Evolutionary conservation across 2,329 filamentous ascomycete genomes (phyloP).

Genomic region (Aspergillus niger): DNA sequence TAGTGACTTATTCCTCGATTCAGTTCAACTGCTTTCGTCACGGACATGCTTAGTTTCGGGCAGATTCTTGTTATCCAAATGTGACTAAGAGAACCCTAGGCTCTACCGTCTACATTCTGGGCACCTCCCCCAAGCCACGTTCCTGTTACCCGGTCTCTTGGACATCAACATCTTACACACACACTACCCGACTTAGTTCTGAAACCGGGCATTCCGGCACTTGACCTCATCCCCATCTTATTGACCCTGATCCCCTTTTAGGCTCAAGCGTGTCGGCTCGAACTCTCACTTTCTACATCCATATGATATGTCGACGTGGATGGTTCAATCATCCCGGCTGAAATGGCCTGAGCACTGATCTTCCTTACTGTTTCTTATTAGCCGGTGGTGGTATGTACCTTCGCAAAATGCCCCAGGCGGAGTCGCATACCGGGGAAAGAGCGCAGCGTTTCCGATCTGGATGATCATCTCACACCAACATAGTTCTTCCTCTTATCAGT

Average conservation of each 20-base stretch:
- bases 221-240: slow-evolving; percentile 1
- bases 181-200: neutral
- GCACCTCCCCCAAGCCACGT: slow-evolving; percentile 21
- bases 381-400: slow-evolving; percentile 29
- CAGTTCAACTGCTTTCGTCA: slow-evolving; percentile 35
- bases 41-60: slow-evolving; percentile 21
- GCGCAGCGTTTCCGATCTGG: slow-evolving; percentile 28
- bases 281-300: slow-evolving; percentile 1
- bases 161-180: neutral
- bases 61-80: slow-evolving; percentile 8
- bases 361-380: slow-evolving; percentile 23
- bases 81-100: neutral
- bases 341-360: slow-evolving; percentile 21
- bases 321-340: slow-evolving; percentile 19
- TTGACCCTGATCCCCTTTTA: slow-evolving; percentile 8
- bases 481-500: slow-evolving; percentile 16
- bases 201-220: slow-evolving; percentile 3
- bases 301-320: slow-evolving; percentile 19
- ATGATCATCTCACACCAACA: slow-evolving; percentile 21
- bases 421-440: slow-evolving; percentile 35
- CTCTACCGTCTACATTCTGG: slow-evolving; percentile 12
- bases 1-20: slow-evolving; percentile 13
- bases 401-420: slow-evolving; percentile 23
- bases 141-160: neutral
- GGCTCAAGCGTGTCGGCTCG: slow-evolving; percentile 7